Evolutionary conservation across 768 basidiomycete genomes (phyloP).

Genomic region (Naematelia encephala): DNA sequence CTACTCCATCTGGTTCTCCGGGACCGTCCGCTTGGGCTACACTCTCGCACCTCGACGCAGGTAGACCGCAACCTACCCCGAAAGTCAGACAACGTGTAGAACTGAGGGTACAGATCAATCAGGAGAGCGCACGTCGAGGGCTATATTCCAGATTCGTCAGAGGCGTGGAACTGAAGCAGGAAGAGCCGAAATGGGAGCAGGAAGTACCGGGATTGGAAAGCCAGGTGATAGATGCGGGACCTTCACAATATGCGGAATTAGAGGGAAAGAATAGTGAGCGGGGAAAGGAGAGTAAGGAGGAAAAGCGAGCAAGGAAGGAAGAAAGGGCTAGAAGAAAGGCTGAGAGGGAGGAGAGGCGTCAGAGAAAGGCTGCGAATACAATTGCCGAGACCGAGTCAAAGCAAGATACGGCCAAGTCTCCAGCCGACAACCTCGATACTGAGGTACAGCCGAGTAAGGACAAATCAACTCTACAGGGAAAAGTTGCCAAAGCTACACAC

Average conservation of each 20-base stretch:
- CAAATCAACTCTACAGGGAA: too few species aligned
- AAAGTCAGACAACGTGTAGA: slow-evolving; percentile 53
- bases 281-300: slow-evolving; percentile 11
- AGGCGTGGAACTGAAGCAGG: slow-evolving; percentile 52
- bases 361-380: slow-evolving; percentile 57
- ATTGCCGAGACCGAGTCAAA: slow-evolving; percentile 51
- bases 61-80: slow-evolving; percentile 4
- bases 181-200: slow-evolving; percentile 7
- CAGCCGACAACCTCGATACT: too few species aligned
- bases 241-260: background rate
- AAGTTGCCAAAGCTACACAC: slow-evolving; percentile 13
- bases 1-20: slow-evolving; percentile 50
- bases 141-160: slow-evolving; percentile 80
- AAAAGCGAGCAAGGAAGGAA: slow-evolving; percentile 17
- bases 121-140: slow-evolving; percentile 68
- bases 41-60: slow-evolving; percentile 21
- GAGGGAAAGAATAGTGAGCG: background rate
- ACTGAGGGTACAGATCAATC: slow-evolving; percentile 58
- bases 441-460: too few species aligned
- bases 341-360: slow-evolving; percentile 33
- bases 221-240: slow-evolving; percentile 6
- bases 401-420: too few species aligned
- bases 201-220: slow-evolving; percentile 1
- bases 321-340: slow-evolving; percentile 22
- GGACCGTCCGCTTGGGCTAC: slow-evolving; percentile 57